These are phyloP conservation scores for Isabelozyma rhagii DNA, from an alignment of 805 yeast genomes.

Conservation along the genomic window DNA sequence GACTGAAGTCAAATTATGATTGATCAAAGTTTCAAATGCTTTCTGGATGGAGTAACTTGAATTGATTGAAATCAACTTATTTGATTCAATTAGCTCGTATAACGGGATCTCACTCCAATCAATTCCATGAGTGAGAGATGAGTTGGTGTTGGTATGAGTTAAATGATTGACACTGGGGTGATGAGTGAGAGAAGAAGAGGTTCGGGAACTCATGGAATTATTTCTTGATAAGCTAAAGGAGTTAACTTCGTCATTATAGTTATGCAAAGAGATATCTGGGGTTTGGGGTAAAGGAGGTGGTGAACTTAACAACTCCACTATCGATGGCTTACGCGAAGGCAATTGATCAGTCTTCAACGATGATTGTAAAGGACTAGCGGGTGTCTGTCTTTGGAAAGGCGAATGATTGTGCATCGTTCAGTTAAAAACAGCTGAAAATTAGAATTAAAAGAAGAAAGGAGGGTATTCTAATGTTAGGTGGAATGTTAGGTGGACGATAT, in stretches of 20 bases:
- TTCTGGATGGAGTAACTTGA: conserved; percentile 73
- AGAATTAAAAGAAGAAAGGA: background rate
- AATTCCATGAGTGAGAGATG: conserved; percentile 7
- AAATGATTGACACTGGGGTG: conserved; percentile 2
- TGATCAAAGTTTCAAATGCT: conserved; percentile 76
- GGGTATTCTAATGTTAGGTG: background rate
- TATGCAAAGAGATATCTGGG: conserved; percentile 10
- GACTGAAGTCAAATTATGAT: conserved; percentile 75
- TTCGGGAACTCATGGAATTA: conserved; percentile 25
- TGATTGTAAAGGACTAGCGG: conserved; percentile 9
- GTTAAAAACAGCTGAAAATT: background rate
- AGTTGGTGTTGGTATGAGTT: conserved; percentile 1
- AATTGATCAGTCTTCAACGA: conserved; percentile 5
- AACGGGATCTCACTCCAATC: conserved; percentile 78
- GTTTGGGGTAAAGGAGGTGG: conserved; percentile 62
- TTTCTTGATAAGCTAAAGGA: conserved; percentile 38
- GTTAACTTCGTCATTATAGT: conserved; percentile 33
- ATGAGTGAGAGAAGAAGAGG: conserved; percentile 19
- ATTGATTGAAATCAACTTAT: conserved; percentile 68
- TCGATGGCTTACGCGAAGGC: conserved; percentile 53
- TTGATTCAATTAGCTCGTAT: conserved; percentile 71
- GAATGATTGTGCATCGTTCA: conserved; percentile 13
- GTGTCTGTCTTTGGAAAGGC: conserved; percentile 15
- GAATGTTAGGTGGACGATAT: too few relatives aligned
- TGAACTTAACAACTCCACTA: conserved; percentile 70